Conservation (phyloP, 768 basidiomycete species). For the Xanthoconium stramineum region DNA sequence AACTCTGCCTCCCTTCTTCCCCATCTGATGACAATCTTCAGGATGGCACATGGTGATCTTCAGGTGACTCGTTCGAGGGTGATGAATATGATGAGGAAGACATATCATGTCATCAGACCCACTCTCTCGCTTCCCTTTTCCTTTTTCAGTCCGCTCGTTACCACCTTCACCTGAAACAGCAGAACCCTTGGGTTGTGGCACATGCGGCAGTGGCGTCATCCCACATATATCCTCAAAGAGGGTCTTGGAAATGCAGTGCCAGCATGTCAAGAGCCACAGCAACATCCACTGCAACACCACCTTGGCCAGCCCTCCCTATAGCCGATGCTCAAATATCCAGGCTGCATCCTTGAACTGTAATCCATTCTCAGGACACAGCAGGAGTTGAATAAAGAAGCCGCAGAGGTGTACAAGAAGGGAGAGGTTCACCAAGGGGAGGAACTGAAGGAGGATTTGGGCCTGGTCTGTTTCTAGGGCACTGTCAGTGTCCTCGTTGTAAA, state of each 20-base stretch:
- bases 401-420: conserved; percentile 44
- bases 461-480: conserved; percentile 31
- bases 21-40: conserved; percentile 9
- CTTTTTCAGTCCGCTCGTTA: conserved; percentile 13
- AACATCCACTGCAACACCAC: conserved; percentile 27
- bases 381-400: conserved; percentile 50
- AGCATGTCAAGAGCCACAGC: conserved; percentile 32
- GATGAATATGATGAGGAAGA: conserved; percentile 15
- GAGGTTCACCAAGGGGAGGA: conserved; percentile 41
- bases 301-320: conserved; percentile 36
- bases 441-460: conserved; percentile 47
- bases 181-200: neutral
- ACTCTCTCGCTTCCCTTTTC: conserved; percentile 10
- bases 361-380: conserved; percentile 48
- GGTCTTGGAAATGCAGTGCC: conserved; percentile 25
- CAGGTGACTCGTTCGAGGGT: conserved; percentile 5
- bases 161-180: neutral
- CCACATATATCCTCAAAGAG: conserved; percentile 28
- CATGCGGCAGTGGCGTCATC: conserved; percentile 6
- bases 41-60: conserved; percentile 6
- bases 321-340: conserved; percentile 42
- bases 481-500: conserved; percentile 15
- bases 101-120: neutral
- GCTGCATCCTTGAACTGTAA: conserved; percentile 45
- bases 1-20: conserved; percentile 11